Evolutionary conservation across 805 yeast genomes (phyloP), one percentile per base, ranked within the genome.

Genomic region (Wickerhamomyces subpelliculosus): DNA sequence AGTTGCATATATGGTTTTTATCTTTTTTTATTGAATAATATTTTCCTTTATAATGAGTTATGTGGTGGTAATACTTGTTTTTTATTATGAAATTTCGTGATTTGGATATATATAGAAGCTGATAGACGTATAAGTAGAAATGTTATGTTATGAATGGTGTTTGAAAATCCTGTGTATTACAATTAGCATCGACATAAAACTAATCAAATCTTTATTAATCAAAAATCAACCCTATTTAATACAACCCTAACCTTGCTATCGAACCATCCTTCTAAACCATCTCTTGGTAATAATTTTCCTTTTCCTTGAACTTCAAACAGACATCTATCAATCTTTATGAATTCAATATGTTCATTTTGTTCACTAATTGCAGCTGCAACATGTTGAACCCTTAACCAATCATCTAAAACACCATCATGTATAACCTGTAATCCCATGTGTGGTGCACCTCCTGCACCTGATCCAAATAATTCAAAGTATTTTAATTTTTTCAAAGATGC

Each of bases 301-400:
- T 44, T 48, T 3, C 39, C 39, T 9, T 38, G 44, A 4, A 58
- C 42, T 44, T 71, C 72, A 56, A 75, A 77, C 13, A 76, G 47
- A 44, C 74, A 70, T 25, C 61, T 58, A 50, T 75, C 73, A 28
- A 77, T 66, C 41, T 73, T 62, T 16, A 76, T 61, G 44, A 70
- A 75, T 35, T 49, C 36, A 24, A 77, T 45, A 2, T 37, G 27
- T 0, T 27, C 27, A 41, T 60, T 65, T 9, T 47, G 39, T 17
- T 59, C 42, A 24, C 59, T 46, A 38, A 72, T 65, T 6, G 62
- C 57, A 29, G 58, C 43, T 1, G 80, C 82, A 8, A 73, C 67
- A 45, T 72, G 77, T 45, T 72, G 76, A 3, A 75, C 74, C 39
- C 73, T 63, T 42, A 65, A 64, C 81, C 81, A 75, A 41, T 70